Base-by-base conservation (phyloP, 371 early-diverging fungal species). In the Apophysomyces elegans region DNA sequence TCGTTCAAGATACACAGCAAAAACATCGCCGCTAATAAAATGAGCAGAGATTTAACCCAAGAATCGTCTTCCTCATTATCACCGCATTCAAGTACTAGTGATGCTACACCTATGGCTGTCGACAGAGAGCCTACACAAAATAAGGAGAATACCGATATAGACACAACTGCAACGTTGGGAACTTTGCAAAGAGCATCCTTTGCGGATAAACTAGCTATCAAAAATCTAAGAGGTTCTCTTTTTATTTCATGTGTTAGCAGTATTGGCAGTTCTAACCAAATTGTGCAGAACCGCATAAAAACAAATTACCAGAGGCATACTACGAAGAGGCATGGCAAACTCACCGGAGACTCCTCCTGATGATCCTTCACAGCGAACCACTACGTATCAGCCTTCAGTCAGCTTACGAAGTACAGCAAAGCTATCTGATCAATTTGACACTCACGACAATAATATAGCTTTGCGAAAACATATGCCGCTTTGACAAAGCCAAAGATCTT, bases 381-480 rank as follows among this genome's bases (percentile, higher is more conserved):
- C 85, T 90, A 0, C 62, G 78, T 5, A 86, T 86, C 50, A 88
- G 91, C 14, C 78, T 92, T 37, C 93, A 94, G 59, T 88, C 89
- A 73, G 88, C 93, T 16, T 95, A 93, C 77, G 86, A 87, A 64
- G 86, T 84, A 62, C 26, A 68, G 41, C 21, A 59, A 32, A 39
- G 36, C 18, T 7, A 56, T 69, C 13, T 70, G 44, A 47, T 13
- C 60, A 1, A 26, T 18, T 41, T 5, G 26, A 6, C 4, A 39
- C 32, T 41, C 4, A 59, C 13, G 2, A 26, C 13, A 9, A 12
- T 26, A 26, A 26, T 37, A 5, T 65, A 82, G 83, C 78, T 90
- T 35, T 92, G 91, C 67, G 91, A 92, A 67, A 88, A 89, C 37
- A 78, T 94, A n/a, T 95, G 96, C 66, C 78, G 87, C 44, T 91